Evolutionary conservation across 1,139 yeast genomes (phyloP).

Genomic region (Nakaseomyces bracarensis): DNA sequence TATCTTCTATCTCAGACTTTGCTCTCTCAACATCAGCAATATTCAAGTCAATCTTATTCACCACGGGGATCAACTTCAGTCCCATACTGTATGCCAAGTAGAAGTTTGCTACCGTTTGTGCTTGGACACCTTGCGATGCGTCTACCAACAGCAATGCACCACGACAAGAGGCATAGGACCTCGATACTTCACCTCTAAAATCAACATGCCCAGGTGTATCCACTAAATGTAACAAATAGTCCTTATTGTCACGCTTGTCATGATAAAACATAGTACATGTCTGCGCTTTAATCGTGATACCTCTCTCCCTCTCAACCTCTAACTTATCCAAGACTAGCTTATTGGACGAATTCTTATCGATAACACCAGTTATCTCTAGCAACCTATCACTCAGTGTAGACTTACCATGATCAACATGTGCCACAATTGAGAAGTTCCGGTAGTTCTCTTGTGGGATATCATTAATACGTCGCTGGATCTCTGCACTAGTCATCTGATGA

Average conservation of each 20-base stretch:
- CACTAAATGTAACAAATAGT: constrained; percentile 78
- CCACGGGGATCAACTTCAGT: constrained; percentile 74
- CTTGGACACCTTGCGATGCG: constrained; percentile 94
- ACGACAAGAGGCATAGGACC: constrained; percentile 93
- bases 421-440: constrained; percentile 88
- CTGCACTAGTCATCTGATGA: constrained; percentile 5
- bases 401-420: constrained; percentile 97
- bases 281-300: constrained; percentile 95
- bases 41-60: constrained; percentile 85
- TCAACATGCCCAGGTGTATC: constrained; percentile 99
- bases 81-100: constrained; percentile 83
- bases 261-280: constrained; percentile 88
- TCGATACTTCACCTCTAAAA: constrained; percentile 84
- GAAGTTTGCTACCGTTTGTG: constrained; percentile 95
- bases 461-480: constrained; percentile 46
- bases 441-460: constrained; percentile 74
- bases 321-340: constrained; percentile 85
- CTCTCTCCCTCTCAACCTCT: constrained; percentile 92
- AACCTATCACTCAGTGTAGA: constrained; percentile 84
- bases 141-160: constrained; percentile 89
- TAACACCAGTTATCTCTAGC: constrained; percentile 81
- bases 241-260: constrained; percentile 47
- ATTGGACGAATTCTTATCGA: constrained; percentile 57
- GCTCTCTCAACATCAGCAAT: constrained; percentile 73
- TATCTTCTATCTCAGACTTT: constrained; percentile 70